Evolutionary conservation across 306 rosid genomes (phyloP).

Genomic region (Inga laurina): DNA sequence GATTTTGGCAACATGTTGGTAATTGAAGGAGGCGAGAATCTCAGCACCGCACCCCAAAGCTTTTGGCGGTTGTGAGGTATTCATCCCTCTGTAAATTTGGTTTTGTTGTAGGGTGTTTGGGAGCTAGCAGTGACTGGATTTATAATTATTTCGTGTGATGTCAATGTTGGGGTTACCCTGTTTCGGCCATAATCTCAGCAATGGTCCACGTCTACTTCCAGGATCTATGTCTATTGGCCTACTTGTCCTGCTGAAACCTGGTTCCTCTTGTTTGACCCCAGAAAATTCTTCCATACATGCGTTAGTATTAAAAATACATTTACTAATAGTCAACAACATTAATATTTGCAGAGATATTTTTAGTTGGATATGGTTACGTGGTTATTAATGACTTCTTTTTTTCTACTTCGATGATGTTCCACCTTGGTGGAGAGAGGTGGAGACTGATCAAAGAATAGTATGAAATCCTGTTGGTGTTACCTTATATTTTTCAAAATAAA

Average conservation of each 20-base stretch:
- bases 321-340: background rate
- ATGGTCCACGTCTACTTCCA: background rate
- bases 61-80: constrained; percentile 20
- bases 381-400: background rate
- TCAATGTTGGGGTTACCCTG: background rate
- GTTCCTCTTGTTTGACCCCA: background rate
- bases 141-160: constrained; percentile 3
- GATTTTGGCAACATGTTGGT: background rate
- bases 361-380: background rate
- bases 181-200: background rate
- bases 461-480: background rate
- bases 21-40: background rate
- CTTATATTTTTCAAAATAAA: background rate
- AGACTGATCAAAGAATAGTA: background rate
- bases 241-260: background rate
- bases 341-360: background rate
- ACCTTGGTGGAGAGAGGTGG: background rate
- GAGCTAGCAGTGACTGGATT: background rate
- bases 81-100: constrained; percentile 23
- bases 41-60: background rate
- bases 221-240: background rate
- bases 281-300: background rate
- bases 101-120: constrained; percentile 21
- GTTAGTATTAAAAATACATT: background rate
- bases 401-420: background rate